Evolutionary conservation across 306 rosid species (phyloP).

Genomic region (Lupinus albus): DNA sequence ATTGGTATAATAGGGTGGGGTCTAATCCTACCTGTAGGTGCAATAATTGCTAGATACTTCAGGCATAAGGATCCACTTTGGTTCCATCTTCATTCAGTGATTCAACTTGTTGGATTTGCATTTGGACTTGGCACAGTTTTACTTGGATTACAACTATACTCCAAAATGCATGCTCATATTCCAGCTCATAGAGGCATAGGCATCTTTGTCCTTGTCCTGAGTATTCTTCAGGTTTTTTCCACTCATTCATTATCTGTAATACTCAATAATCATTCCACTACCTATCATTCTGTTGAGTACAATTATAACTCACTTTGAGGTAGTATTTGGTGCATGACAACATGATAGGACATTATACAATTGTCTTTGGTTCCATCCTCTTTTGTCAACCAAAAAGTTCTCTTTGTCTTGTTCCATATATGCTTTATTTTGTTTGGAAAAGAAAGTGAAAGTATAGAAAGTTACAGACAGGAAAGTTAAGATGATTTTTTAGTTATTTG

Average conservation of each 20-base stretch:
- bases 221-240: slow-evolving; percentile 88
- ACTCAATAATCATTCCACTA: slow-evolving; percentile 10
- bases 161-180: slow-evolving; percentile 57
- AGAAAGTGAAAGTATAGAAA: too few species aligned
- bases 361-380: too few species aligned
- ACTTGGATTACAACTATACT: slow-evolving; percentile 81
- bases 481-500: too few species aligned
- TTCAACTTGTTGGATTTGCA: slow-evolving; percentile 81
- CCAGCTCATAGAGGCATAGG: slow-evolving; percentile 93
- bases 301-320: slow-evolving; percentile 24
- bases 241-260: slow-evolving; percentile 13
- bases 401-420: too few species aligned
- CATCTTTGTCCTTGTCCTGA: slow-evolving; percentile 77
- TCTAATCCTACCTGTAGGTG: slow-evolving; percentile 83
- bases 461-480: too few species aligned
- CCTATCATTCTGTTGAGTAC: not conserved
- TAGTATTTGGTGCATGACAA: too few species aligned
- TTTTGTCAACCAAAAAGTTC: too few species aligned
- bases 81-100: slow-evolving; percentile 84
- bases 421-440: too few species aligned
- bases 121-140: slow-evolving; percentile 80
- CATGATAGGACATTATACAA: too few species aligned
- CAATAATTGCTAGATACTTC: slow-evolving; percentile 88
- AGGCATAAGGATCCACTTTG: slow-evolving; percentile 90
- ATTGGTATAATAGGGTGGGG: slow-evolving; percentile 91